Conservation (phyloP, 2,329 filamentous ascomycete species). For the Phialemoniopsis sp. region DNA sequence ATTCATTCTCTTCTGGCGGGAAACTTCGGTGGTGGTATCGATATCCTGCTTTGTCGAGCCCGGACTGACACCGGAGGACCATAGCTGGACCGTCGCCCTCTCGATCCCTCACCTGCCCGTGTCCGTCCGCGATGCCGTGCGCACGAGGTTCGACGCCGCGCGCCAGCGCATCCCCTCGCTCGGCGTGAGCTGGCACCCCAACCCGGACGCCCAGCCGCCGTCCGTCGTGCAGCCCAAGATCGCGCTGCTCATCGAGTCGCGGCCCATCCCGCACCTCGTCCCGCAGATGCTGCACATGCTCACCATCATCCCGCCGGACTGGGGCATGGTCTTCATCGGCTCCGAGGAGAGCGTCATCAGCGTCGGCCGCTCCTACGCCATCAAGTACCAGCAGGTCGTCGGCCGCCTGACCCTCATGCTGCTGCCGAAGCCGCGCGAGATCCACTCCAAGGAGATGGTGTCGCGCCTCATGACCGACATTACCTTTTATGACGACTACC, state of each 20-base stretch:
- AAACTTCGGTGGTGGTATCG: too few species aligned
- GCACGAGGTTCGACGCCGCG: slow-evolving; percentile 27
- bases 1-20: too few species aligned
- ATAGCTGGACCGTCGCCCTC: slow-evolving; percentile 39
- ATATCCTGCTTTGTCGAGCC: too few species aligned
- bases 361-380: slow-evolving; percentile 35
- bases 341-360: slow-evolving; percentile 38
- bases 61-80: not conserved
- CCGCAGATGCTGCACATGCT: slow-evolving; percentile 45
- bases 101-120: slow-evolving; percentile 35
- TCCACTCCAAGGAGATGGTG: slow-evolving; percentile 38
- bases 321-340: slow-evolving; percentile 47
- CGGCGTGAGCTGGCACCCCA: slow-evolving; percentile 27
- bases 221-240: slow-evolving; percentile 35
- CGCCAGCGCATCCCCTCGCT: slow-evolving; percentile 28
- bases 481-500: slow-evolving; percentile 43
- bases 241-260: slow-evolving; percentile 42
- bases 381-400: slow-evolving; percentile 37
- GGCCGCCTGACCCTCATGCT: slow-evolving; percentile 45
- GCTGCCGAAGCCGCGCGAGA: slow-evolving; percentile 38
- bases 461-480: slow-evolving; percentile 39
- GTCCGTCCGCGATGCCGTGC: slow-evolving; percentile 28
- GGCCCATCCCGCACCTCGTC: slow-evolving; percentile 37
- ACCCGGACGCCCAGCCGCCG: slow-evolving; percentile 13
- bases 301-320: slow-evolving; percentile 43